phyloP scores from a whole-genome alignment of 1,284 basidiomycete genomes.

The Cryptococcus amylolentus region DNA sequence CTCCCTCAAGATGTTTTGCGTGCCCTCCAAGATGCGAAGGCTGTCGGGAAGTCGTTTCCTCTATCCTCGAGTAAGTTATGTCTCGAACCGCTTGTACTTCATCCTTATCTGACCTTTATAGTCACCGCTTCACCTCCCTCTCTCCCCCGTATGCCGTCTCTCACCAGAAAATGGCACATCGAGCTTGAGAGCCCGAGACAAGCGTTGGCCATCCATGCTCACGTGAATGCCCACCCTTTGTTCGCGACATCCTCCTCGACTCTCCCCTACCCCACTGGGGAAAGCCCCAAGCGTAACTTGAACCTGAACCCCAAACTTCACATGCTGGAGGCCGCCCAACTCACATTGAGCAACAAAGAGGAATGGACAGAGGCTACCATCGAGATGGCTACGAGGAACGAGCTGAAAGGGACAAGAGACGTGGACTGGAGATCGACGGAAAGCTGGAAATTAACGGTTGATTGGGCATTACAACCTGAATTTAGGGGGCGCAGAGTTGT shows the following conservation, averaged over 20 bases:
- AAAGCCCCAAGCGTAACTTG: neutral
- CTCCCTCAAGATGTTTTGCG: constrained; percentile 22
- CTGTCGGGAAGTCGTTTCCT: constrained; percentile 21
- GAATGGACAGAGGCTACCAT: constrained; percentile 4
- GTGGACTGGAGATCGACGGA: neutral
- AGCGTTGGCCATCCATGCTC: constrained; percentile 9
- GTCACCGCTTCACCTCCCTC: constrained; percentile 26
- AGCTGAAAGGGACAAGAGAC: neutral
- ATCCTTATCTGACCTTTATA: constrained; percentile 3
- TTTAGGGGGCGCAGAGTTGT: constrained; percentile 18
- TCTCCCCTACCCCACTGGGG: neutral
- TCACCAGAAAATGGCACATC: constrained; percentile 24
- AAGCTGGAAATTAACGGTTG: constrained; percentile 2
- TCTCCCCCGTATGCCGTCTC: constrained; percentile 10
- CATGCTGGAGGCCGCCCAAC: neutral
- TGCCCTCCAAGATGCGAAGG: constrained; percentile 20
- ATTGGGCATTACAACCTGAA: constrained; percentile 12
- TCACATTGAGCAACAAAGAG: neutral
- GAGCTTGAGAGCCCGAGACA: constrained; percentile 3
- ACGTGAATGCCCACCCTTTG: constrained; percentile 10
- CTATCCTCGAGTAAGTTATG: constrained; percentile 21
- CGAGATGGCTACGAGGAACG: neutral
- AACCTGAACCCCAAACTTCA: neutral
- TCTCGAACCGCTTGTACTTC: neutral
- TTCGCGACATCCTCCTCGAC: constrained; percentile 3